These are phyloP conservation scores for Oryza glumipatula DNA, from an alignment of 176 grass and related monocot species.

Conservation along the genomic window DNA sequence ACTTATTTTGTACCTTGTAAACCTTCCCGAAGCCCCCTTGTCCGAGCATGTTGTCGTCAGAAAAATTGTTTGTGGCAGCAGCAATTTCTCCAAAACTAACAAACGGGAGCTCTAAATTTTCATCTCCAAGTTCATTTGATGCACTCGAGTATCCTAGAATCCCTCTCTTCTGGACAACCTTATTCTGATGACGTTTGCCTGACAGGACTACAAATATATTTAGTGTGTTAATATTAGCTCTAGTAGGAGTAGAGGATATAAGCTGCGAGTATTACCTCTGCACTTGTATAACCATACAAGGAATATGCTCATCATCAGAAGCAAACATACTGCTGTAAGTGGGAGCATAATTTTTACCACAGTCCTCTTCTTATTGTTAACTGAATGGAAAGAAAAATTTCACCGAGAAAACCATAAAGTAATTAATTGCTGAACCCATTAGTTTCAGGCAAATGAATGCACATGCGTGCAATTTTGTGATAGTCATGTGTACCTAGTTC, in stretches of 20 bases:
- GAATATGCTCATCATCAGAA: slow-evolving; percentile 1
- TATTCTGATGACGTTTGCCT: slow-evolving; percentile 4
- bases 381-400: background rate
- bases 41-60: slow-evolving; percentile 40
- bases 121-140: slow-evolving; percentile 35
- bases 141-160: slow-evolving; percentile 1
- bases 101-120: slow-evolving; percentile 44
- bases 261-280: slow-evolving; percentile 23
- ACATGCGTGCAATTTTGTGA: no score
- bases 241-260: no score
- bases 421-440: background rate
- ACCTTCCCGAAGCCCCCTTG: slow-evolving; percentile 63
- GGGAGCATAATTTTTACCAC: slow-evolving; percentile 26
- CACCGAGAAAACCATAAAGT: no score
- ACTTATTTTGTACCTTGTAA: slow-evolving; percentile 7
- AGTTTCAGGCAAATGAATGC: no score
- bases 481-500: slow-evolving; percentile 38
- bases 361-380: background rate
- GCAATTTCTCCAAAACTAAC: slow-evolving; percentile 46
- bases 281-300: slow-evolving; percentile 26
- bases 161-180: background rate
- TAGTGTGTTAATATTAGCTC: background rate
- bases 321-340: background rate
- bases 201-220: background rate
- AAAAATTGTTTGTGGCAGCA: slow-evolving; percentile 56